Conservation (phyloP, 2,329 filamentous ascomycete genomes). For the Talaromyces sp. region DNA sequence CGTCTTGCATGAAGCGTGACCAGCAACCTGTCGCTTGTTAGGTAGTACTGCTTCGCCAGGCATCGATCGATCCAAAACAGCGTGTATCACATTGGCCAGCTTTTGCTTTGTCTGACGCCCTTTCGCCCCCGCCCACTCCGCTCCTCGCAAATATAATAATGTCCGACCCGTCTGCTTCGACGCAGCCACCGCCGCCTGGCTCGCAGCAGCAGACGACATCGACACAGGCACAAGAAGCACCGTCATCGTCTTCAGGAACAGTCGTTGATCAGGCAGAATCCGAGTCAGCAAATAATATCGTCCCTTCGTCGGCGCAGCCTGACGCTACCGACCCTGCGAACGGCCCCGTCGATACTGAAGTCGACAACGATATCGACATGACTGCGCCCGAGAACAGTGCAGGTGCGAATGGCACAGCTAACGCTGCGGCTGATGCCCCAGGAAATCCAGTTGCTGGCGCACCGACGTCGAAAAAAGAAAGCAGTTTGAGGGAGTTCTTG, state of each 20-base stretch:
- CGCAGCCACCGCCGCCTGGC: conserved; percentile 12
- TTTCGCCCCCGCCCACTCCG: not conserved
- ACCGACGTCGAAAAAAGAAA: conserved; percentile 76
- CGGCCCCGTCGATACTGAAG: conserved; percentile 25
- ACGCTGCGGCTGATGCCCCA: conserved; percentile 3
- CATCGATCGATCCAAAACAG: not conserved
- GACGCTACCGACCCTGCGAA: conserved; percentile 19
- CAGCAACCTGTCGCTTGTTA: not conserved
- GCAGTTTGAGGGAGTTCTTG: conserved; percentile 84
- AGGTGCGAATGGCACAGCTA: conserved; percentile 12
- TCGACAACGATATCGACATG: conserved; percentile 34
- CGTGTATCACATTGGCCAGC: not conserved
- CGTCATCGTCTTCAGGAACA: conserved; percentile 12
- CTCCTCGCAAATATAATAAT: not conserved
- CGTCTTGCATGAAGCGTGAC: not conserved
- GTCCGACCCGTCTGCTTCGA: conserved; percentile 7
- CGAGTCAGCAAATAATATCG: conserved; percentile 14
- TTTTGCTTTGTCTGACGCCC: not conserved
- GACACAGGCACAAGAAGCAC: conserved; percentile 16
- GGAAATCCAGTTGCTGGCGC: conserved; percentile 24
- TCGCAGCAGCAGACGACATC: conserved; percentile 18
- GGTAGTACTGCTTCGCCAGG: not conserved
- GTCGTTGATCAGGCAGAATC: conserved; percentile 1
- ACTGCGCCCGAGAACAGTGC: conserved; percentile 19
- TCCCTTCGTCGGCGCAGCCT: conserved; percentile 9